Base-by-base conservation (phyloP, 2,329 filamentous ascomycete genomes). In the Teratosphaeria pseudoeucalypti region DNA sequence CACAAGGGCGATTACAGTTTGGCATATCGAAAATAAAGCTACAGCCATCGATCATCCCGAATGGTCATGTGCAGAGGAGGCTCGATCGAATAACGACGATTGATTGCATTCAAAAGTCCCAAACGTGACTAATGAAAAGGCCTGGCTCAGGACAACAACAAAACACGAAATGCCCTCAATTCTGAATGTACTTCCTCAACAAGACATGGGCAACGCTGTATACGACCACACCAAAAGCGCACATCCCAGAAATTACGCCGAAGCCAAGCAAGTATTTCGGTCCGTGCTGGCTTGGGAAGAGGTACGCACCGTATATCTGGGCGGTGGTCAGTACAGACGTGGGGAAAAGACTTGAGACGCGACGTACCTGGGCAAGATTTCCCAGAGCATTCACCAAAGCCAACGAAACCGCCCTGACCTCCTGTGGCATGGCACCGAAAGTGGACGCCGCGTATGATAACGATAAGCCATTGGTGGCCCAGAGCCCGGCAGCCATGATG, bases 281-380 rank as follows among this genome's bases (percentile, higher is more conserved):
- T 23, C 70, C 70, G 58, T 82, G 79, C 0, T 71, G 64, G 0
- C 69, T 67, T 0, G 81, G 81, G 68, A 82, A 83, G 2, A 83
- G 64, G 62, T 82, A 67, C 0, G 79, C 75, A 10, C 81, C 81
- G 61, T 83, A 83, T 19, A 84, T 82, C 61, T 81, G 19, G n/a
- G 19, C 11, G 19, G 2, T 19, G 11, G 34, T 54, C 19, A 54
- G 53, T 26, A 54, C 27, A 32, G 10, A 7, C 19, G 75, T 1
- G 78, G 65, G 61, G 79, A 80, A 63, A 80, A 78, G 0, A 80
- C 80, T 26, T 70, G 69, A 57, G 82, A 62, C 82, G 66, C 81
- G 80, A 61, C 82, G 83, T 19, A 84, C 82, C 61, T 81, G 78
- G 0, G 80, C 78, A 11, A 82, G 66, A 62, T 82, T 83, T 3